A percentile compares a stretch with the other conserved stretches of the same genome.
Evolutionary conservation across 495 filamentous ascomycete species (phyloP).

Genomic region (Podospora fimiseda): DNA sequence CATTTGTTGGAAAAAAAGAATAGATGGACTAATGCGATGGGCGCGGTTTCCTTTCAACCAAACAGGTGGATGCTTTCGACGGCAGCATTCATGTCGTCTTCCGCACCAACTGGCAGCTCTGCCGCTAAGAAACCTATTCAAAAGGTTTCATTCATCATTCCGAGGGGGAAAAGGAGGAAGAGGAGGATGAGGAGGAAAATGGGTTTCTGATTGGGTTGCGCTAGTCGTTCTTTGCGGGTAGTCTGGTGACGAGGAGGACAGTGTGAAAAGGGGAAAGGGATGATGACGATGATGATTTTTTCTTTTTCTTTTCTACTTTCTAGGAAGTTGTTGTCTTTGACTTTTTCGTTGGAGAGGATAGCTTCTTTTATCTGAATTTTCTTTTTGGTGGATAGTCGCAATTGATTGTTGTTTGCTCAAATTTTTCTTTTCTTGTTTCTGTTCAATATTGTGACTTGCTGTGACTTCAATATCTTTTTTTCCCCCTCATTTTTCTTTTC

Average conservation of each 20-base stretch:
- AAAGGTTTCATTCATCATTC: background rate
- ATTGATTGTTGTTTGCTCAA: too few relatives aligned
- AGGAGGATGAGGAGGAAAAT: background rate
- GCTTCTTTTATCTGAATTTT: too few relatives aligned
- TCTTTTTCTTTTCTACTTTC: background rate
- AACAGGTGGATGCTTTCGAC: constrained; percentile 28
- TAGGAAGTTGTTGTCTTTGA: background rate
- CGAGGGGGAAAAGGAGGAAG: background rate
- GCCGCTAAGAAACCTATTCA: too few relatives aligned
- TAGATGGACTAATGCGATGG: constrained; percentile 13
- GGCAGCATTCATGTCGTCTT: constrained; percentile 25
- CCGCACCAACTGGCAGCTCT: constrained; percentile 21
- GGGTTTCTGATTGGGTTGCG: too few relatives aligned
- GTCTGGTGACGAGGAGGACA: background rate
- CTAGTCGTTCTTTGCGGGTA: too few relatives aligned
- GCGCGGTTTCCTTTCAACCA: background rate
- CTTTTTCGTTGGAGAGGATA: too few relatives aligned
- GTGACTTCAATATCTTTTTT: too few relatives aligned
- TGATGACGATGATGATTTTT: background rate
- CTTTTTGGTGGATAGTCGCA: too few relatives aligned
- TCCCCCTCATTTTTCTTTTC: too few relatives aligned
- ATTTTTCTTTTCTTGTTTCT: too few relatives aligned
- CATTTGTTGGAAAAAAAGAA: constrained; percentile 8
- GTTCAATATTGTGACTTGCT: too few relatives aligned
- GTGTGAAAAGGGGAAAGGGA: background rate